Percentiles rank a stretch among this genome's conserved stretches.
Conservation (phyloP, 1,284 basidiomycete genomes). For the Cryptococcus wingfieldii region DNA sequence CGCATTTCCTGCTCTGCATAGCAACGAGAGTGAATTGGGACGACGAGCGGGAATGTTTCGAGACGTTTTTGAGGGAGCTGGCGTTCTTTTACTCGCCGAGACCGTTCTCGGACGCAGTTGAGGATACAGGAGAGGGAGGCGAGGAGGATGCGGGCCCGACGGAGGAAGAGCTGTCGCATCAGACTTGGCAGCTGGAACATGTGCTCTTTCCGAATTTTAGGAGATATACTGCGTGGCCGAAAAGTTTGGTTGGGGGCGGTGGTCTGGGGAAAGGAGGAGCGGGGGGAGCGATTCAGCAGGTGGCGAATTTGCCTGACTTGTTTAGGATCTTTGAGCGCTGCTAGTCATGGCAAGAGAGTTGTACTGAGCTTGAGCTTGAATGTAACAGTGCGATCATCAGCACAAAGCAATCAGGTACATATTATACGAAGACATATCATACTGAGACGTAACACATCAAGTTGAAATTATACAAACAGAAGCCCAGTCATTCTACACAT, state of each 20-base stretch:
- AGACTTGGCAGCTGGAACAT: slow-evolving; percentile 80
- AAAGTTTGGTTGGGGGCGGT: slow-evolving; percentile 17
- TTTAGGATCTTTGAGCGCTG: slow-evolving; percentile 89
- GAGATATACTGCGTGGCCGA: slow-evolving; percentile 66
- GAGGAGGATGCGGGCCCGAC: slow-evolving; percentile 6
- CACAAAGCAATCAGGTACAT: no score
- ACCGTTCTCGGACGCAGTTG: slow-evolving; percentile 24
- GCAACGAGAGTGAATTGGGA: slow-evolving; percentile 84
- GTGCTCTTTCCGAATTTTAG: slow-evolving; percentile 77
- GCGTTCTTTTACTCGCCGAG: slow-evolving; percentile 83
- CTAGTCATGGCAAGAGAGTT: slow-evolving; percentile 36
- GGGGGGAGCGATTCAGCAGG: slow-evolving; percentile 68
- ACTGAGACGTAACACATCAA: no score
- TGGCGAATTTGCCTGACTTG: slow-evolving; percentile 79
- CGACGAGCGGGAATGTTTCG: slow-evolving; percentile 79
- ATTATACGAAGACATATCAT: no score
- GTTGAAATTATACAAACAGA: no score
- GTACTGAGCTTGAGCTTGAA: no score
- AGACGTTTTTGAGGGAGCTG: slow-evolving; percentile 77
- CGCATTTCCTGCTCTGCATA: slow-evolving; percentile 76
- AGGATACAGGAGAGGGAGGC: slow-evolving; percentile 6
- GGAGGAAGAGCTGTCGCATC: slow-evolving; percentile 48
- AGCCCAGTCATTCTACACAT: no score
- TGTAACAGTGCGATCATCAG: no score
- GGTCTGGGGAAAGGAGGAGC: not conserved